phyloP scores from a whole-genome alignment of 257 asterid genomes.

The Coffea canephora region DNA sequence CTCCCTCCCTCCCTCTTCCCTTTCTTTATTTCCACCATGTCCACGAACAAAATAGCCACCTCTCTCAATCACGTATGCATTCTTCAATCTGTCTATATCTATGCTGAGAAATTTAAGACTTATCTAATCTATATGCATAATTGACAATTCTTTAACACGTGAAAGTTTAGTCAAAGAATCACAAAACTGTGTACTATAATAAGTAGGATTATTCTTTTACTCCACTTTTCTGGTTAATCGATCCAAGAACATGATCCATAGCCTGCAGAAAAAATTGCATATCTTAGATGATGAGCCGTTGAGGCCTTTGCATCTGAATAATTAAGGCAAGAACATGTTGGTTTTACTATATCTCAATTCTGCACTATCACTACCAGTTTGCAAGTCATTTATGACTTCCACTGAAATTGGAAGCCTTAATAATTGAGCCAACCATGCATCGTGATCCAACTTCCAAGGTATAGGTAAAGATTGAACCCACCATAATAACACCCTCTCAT shows the following conservation, averaged over 20 bases:
- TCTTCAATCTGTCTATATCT: not conserved
- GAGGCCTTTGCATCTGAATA: not conserved
- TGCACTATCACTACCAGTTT: no score
- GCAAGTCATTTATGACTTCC: no score
- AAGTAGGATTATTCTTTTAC: not conserved
- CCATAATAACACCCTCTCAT: no score
- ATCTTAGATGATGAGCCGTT: not conserved
- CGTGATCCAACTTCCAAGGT: not conserved
- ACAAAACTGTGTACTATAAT: no score
- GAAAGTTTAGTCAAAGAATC: not conserved
- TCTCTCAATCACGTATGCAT: conserved; percentile 15
- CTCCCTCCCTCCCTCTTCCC: not conserved
- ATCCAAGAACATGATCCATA: not conserved
- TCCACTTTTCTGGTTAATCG: not conserved
- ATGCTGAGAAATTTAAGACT: not conserved
- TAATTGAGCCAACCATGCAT: not conserved
- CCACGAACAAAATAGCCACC: not conserved
- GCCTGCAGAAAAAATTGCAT: not conserved
- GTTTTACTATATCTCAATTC: no score
- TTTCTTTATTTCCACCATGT: not conserved
- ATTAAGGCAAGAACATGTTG: conserved; percentile 2
- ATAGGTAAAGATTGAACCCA: not conserved
- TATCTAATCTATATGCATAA: not conserved
- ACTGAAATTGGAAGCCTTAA: no score
- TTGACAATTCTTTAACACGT: conserved; percentile 2